A percentile compares a stretch with the other conserved stretches of the same genome.
Conservation (phyloP, 164 flowering plant genomes). For the Cinnamomum chago region DNA sequence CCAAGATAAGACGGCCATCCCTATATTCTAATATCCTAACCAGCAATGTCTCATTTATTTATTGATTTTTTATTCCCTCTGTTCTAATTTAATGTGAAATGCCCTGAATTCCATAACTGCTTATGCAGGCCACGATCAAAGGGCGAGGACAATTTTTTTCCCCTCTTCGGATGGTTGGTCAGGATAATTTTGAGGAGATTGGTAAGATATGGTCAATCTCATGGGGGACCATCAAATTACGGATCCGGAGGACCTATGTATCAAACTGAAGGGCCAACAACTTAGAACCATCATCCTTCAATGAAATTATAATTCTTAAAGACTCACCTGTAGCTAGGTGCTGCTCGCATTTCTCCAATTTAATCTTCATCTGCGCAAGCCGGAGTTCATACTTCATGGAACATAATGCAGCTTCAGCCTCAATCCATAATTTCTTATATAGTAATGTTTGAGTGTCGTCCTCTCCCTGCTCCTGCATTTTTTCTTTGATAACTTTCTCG, state of each 20-base stretch:
- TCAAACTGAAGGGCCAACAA: no score
- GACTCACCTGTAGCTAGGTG: not conserved
- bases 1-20: not conserved
- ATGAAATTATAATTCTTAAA: not conserved
- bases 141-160: not conserved
- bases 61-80: no score
- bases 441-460: constrained; percentile 36
- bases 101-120: not conserved
- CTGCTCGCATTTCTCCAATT: constrained; percentile 4
- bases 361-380: constrained; percentile 23
- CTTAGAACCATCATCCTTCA: not conserved
- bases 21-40: not conserved
- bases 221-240: no score
- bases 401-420: constrained; percentile 85
- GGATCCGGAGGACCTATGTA: no score
- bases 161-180: no score
- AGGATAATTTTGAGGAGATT: no score
- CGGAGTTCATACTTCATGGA: constrained; percentile 54
- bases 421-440: constrained; percentile 80
- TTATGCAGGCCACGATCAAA: not conserved
- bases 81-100: not conserved
- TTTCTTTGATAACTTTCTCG: constrained; percentile 50
- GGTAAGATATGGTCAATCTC: no score
- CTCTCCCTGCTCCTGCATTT: constrained; percentile 41
- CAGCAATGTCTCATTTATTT: not conserved